Percentiles rank a stretch among this genome's conserved stretches.
phyloP scores from a whole-genome alignment of 176 grass and related monocot genomes.

The Otatea glauca region DNA sequence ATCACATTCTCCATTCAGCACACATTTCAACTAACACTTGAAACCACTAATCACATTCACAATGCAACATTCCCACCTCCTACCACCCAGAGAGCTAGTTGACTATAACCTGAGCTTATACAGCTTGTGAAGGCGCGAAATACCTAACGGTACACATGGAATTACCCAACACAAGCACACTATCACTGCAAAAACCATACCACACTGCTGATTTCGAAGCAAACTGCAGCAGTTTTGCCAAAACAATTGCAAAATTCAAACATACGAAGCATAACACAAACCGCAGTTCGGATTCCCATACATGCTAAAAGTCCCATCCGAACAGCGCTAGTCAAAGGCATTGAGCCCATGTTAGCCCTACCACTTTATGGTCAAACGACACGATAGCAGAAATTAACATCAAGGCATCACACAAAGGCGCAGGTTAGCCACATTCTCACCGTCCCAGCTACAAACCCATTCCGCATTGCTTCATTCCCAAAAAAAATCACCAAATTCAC shows the following conservation, averaged over 20 bases:
- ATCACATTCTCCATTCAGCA: background rate
- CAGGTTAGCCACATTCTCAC: constrained; percentile 33
- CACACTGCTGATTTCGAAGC: background rate
- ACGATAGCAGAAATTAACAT: background rate
- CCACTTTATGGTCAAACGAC: background rate
- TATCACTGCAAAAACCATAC: background rate
- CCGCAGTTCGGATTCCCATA: background rate
- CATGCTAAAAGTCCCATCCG: background rate
- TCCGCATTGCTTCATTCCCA: background rate
- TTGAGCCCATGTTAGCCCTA: background rate
- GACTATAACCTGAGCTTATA: background rate
- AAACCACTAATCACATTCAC: background rate
- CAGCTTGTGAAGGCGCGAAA: background rate
- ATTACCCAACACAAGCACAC: background rate
- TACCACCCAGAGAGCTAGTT: background rate
- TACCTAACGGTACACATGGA: background rate
- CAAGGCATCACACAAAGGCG: background rate
- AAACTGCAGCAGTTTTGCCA: background rate
- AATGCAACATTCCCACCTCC: background rate
- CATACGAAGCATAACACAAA: background rate
- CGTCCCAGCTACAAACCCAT: constrained; percentile 8
- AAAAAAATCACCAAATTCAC: background rate
- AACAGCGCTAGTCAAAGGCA: background rate
- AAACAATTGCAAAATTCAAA: background rate
- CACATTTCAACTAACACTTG: background rate